A percentile compares a stretch with the other conserved stretches of the same genome.
These are phyloP conservation scores for Paxillus involutus DNA, from an alignment of 768 basidiomycete species.

Conservation along the genomic window DNA sequence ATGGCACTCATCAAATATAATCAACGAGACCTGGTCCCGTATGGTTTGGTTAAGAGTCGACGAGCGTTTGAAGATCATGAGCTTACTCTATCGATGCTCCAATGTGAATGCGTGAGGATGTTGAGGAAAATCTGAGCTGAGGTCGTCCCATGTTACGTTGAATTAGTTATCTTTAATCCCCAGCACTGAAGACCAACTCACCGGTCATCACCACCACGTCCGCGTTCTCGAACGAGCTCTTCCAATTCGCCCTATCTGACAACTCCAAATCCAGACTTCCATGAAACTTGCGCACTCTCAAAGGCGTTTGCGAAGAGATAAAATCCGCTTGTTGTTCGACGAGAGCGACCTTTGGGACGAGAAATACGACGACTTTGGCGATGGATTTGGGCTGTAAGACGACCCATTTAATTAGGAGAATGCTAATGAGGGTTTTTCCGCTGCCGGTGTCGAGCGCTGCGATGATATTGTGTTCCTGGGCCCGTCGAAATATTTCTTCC, in stretches of 20 bases:
- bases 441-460: slow-evolving; percentile 60
- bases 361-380: slow-evolving; percentile 70
- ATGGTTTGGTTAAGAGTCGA: not conserved
- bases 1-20: slow-evolving; percentile 61
- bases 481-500: slow-evolving; percentile 54
- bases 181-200: slow-evolving; percentile 29
- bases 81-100: slow-evolving; percentile 62
- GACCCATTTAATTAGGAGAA: slow-evolving; percentile 75
- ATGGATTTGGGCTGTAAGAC: slow-evolving; percentile 46
- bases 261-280: slow-evolving; percentile 74
- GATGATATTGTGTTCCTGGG: slow-evolving; percentile 52
- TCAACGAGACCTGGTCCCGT: slow-evolving; percentile 46
- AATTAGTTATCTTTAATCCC: slow-evolving; percentile 4
- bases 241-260: slow-evolving; percentile 67
- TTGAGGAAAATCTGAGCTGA: slow-evolving; percentile 83
- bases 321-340: slow-evolving; percentile 81
- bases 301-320: slow-evolving; percentile 59
- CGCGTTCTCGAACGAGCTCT: slow-evolving; percentile 52
- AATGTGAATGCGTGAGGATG: slow-evolving; percentile 77
- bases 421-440: slow-evolving; percentile 62
- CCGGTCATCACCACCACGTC: slow-evolving; percentile 89
- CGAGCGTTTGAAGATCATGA: not conserved
- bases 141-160: not conserved
- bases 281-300: slow-evolving; percentile 67
- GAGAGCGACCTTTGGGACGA: slow-evolving; percentile 83